Evolutionary conservation across 1,284 basidiomycete genomes (phyloP), one percentile per base, ranked within the genome.

Genomic region (Stereum hirsutum): DNA sequence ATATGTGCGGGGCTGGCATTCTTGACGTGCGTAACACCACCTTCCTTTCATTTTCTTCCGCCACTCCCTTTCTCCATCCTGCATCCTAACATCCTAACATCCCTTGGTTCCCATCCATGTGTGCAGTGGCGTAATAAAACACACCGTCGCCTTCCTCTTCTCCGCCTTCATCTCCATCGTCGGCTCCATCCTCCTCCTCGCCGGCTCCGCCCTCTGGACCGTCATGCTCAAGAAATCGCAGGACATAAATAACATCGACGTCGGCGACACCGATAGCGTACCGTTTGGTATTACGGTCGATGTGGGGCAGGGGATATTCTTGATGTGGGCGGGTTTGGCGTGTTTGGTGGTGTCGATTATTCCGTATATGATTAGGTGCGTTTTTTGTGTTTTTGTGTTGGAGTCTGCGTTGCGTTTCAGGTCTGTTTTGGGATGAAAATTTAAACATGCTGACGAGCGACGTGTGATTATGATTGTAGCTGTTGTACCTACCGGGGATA

Each of bases 161-260:
- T 87, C 87, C 1, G 73, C 82, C 2, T 59, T 72, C 2, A 72
- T 81, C 52, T 71, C 81, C 21, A 61, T 80, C 42, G 49, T 81
- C 24, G 78, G 78, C 24, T 73, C 74, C 40, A 45, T 83, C 17
- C 68, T 84, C 44, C 57, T 86, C 39, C 67, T 89, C 39, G 74
- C 85, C 30, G 83, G 78, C 15, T 78, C 78, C 11, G 70, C 75
- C 31, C 77, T 89, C 46, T 89, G 84, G 82, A 88, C 87, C 3
- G 73, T 78, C 38, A 68, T 86, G 41, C 70, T 89, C 35, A 74
- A 78, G 52, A 82, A 79, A 56, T 65, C 71, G 3, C 64, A 78
- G 52, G 62, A 61, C 24, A 66, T 89, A 46, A 87, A 87, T 56
- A 15, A 23, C 8, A 56, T 63, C 27, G 52, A 74, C 44, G 50